phyloP scores from a whole-genome alignment of 2,329 filamentous ascomycete species.

The Colletotrichum theobromicola region DNA sequence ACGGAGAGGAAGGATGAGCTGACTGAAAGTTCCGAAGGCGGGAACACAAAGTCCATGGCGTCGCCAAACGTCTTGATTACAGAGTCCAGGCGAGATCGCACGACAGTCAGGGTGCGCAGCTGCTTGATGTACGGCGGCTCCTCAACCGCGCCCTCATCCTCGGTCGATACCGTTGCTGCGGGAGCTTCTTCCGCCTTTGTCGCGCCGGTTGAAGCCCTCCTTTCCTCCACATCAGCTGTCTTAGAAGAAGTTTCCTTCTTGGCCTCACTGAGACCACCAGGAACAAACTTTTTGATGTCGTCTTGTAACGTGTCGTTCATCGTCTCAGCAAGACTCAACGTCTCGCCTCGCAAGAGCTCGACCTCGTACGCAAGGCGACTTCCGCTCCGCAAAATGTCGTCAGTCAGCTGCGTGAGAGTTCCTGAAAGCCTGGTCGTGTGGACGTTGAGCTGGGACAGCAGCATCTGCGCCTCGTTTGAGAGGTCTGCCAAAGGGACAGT shows the following conservation, averaged over 20 bases:
- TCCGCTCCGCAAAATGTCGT: slow-evolving; percentile 91
- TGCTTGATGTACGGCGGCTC: slow-evolving; percentile 77
- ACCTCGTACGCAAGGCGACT: slow-evolving; percentile 93
- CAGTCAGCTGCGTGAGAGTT: slow-evolving; percentile 86
- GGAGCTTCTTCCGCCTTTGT: background rate
- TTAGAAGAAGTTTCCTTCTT: slow-evolving; percentile 13
- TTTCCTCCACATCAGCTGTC: slow-evolving; percentile 10
- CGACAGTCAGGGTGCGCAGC: slow-evolving; percentile 81
- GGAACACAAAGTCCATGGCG: slow-evolving; percentile 93
- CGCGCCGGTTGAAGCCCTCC: background rate
- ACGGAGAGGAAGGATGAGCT: slow-evolving; percentile 89
- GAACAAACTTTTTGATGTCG: slow-evolving; percentile 77
- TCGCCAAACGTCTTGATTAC: slow-evolving; percentile 93
- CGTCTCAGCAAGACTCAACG: slow-evolving; percentile 78
- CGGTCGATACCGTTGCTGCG: slow-evolving; percentile 15
- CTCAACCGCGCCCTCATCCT: slow-evolving; percentile 19
- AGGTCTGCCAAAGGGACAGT: slow-evolving; percentile 74
- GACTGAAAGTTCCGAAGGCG: slow-evolving; percentile 84
- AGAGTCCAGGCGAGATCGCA: slow-evolving; percentile 82
- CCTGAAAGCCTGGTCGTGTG: slow-evolving; percentile 84
- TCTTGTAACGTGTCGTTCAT: slow-evolving; percentile 74
- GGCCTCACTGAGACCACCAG: slow-evolving; percentile 46
- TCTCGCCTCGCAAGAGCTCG: slow-evolving; percentile 89
- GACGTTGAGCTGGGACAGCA: slow-evolving; percentile 87
- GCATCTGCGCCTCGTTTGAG: slow-evolving; percentile 79